Evolutionary conservation across 169 alveolate genomes (phyloP).

Genomic region (Cytauxzoon felis): DNA sequence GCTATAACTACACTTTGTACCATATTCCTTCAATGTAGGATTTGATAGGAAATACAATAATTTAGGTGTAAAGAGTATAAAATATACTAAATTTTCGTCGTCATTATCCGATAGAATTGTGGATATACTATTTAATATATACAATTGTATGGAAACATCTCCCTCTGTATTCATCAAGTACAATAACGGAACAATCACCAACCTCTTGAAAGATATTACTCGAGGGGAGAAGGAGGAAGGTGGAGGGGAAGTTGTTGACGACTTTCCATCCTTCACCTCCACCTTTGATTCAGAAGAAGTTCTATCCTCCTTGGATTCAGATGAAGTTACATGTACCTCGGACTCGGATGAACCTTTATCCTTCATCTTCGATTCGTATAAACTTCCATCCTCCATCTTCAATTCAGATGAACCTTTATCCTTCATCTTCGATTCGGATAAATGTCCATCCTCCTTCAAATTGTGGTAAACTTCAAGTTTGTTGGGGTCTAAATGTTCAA

Average conservation of each 20-base stretch:
- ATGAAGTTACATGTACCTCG: not conserved
- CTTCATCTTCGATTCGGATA: not conserved
- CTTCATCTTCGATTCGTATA: conserved; percentile 3
- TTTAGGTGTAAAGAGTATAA: not conserved
- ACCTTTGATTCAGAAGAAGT: not conserved
- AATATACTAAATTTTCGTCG: not conserved
- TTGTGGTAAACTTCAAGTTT: not conserved
- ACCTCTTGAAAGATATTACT: no score
- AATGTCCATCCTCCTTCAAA: not conserved
- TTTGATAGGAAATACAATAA: conserved; percentile 21
- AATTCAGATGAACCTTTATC: not conserved
- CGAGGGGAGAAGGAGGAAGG: no score
- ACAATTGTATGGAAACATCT: not conserved
- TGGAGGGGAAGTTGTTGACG: no score
- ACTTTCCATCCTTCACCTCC: no score
- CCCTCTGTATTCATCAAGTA: conserved; percentile 1
- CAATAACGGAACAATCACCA: conserved; percentile 8
- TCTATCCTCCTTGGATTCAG: not conserved
- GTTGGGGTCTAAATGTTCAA: not conserved
- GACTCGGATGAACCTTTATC: not conserved
- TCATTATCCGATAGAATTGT: not conserved
- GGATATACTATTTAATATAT: not conserved
- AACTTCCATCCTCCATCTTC: not conserved
- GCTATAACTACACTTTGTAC: conserved; percentile 3
- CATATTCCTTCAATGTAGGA: conserved; percentile 19